Conservation (phyloP, 441 rosid genomes). For the Flueggea neowawraea region DNA sequence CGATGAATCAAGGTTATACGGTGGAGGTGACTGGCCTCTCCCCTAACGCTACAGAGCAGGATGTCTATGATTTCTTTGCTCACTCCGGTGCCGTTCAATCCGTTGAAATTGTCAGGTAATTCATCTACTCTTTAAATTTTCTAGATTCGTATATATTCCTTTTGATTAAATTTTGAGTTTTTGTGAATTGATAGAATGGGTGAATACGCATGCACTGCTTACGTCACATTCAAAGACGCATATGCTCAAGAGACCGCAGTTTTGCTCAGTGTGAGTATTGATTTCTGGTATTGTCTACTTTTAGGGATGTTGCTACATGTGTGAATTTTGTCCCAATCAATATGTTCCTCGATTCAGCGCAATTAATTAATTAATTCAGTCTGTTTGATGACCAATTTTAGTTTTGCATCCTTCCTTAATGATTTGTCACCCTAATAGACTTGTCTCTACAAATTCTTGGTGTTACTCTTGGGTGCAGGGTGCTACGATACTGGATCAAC, state of each 20-base stretch:
- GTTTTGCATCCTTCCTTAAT: no score
- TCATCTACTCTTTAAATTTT: not conserved
- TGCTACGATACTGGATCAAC: conserved; percentile 61
- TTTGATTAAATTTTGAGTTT: not conserved
- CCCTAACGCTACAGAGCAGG: conserved; percentile 60
- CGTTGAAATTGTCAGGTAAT: conserved; percentile 63
- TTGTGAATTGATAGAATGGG: conserved; percentile 36
- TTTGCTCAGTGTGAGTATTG: conserved; percentile 54
- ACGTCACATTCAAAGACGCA: conserved; percentile 66
- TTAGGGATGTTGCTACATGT: no score
- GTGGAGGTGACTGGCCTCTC: conserved; percentile 76
- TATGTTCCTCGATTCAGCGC: no score
- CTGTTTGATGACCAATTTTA: no score
- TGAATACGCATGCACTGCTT: conserved; percentile 57
- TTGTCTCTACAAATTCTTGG: not conserved
- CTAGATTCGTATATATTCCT: not conserved
- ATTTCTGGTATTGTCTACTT: not conserved
- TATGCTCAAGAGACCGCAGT: conserved; percentile 77
- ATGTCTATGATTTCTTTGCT: conserved; percentile 68
- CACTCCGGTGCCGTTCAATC: conserved; percentile 60
- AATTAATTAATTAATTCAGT: no score
- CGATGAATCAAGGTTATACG: conserved; percentile 25
- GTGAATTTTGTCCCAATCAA: no score
- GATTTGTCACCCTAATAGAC: no score
- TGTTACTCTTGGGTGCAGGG: conserved; percentile 35